Conservation (phyloP, 2,329 filamentous ascomycete genomes). For the Neoarthrinium moseri region DNA sequence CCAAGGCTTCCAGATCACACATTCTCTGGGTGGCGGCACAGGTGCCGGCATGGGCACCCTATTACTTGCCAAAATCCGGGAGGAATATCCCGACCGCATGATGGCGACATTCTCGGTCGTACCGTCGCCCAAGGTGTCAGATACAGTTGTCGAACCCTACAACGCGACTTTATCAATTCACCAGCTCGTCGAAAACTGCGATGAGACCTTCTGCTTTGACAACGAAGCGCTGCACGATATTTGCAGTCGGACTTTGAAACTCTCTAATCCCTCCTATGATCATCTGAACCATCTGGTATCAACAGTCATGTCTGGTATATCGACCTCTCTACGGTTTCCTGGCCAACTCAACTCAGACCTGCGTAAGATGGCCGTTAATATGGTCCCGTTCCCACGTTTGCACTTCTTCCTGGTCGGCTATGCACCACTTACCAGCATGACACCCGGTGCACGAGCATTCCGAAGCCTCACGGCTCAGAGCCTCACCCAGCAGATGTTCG, state of each 20-base stretch:
- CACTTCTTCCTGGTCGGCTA: constrained; percentile 99
- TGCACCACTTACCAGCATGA: constrained; percentile 81
- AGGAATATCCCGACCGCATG: constrained; percentile 99
- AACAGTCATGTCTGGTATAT: constrained; percentile 98
- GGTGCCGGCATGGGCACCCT: constrained; percentile 99
- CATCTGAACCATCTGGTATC: constrained; percentile 99
- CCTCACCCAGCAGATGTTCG: constrained; percentile 99
- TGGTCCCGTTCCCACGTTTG: constrained; percentile 99
- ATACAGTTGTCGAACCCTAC: constrained; percentile 99
- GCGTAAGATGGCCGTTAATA: constrained; percentile 99
- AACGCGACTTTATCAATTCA: constrained; percentile 98
- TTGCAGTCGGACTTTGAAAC: constrained; percentile 99
- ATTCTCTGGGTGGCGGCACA: constrained; percentile 99
- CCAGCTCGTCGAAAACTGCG: constrained; percentile 99
- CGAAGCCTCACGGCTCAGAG: constrained; percentile 95
- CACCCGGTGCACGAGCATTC: constrained; percentile 87
- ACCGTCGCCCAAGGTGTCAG: constrained; percentile 98
- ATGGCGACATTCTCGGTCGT: constrained; percentile 99
- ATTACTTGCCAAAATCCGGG: constrained; percentile 99
- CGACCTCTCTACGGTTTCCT: constrained; percentile 97
- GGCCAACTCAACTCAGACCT: constrained; percentile 99
- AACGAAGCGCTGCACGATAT: constrained; percentile 99
- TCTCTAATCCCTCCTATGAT: constrained; percentile 96
- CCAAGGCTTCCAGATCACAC: constrained; percentile 99
- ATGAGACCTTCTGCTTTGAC: constrained; percentile 99